Conservation (phyloP, 2,329 filamentous ascomycete species). For the Claviceps digitariae region DNA sequence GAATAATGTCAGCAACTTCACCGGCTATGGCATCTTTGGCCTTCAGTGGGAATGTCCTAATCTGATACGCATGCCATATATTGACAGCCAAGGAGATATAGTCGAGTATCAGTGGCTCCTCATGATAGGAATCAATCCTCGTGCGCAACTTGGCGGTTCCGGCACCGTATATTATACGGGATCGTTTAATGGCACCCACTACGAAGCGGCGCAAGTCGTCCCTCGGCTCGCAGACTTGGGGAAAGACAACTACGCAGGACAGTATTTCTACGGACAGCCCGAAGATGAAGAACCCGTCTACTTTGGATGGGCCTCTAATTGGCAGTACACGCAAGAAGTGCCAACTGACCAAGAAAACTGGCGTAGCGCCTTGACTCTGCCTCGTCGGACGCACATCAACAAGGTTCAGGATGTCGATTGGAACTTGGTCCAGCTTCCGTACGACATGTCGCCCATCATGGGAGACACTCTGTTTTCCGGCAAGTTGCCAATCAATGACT, state of each 20-base stretch:
- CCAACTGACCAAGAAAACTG: conserved; percentile 19
- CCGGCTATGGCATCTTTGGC: conserved; percentile 35
- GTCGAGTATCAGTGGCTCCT: conserved; percentile 26
- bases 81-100: conserved; percentile 20
- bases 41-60: conserved; percentile 52
- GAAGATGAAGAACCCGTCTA: conserved; percentile 16
- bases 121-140: conserved; percentile 41
- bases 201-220: conserved; percentile 20
- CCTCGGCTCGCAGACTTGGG: conserved; percentile 20
- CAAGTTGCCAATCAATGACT: conserved; percentile 31
- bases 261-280: conserved; percentile 18
- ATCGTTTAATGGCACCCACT: conserved; percentile 51
- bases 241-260: conserved; percentile 23
- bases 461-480: conserved; percentile 29
- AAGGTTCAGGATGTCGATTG: conserved; percentile 36
- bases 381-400: conserved; percentile 37
- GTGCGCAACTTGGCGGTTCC: conserved; percentile 41
- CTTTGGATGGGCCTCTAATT: conserved; percentile 24
- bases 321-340: conserved; percentile 18
- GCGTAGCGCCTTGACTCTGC: conserved; percentile 19
- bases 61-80: conserved; percentile 37
- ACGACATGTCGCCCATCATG: conserved; percentile 33
- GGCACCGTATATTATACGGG: conserved; percentile 44
- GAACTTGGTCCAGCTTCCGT: conserved; percentile 35
- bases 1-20: conserved; percentile 40